A percentile compares a stretch with the other conserved stretches of the same genome.
phyloP scores from a whole-genome alignment of 495 filamentous ascomycete species.

The Cercophora samala region DNA sequence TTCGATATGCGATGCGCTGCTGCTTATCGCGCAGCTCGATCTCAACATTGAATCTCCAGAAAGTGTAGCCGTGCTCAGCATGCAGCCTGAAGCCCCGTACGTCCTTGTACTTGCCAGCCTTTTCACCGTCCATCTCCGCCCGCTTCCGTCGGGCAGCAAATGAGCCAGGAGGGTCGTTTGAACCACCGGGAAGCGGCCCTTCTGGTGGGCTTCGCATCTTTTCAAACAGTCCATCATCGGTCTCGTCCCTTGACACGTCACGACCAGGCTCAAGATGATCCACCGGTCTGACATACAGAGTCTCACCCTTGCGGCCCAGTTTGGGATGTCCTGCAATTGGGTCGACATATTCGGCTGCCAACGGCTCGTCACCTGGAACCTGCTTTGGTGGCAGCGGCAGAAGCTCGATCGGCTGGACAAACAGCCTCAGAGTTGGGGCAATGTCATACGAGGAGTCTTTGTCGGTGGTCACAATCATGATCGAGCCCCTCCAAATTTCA shows the following conservation, averaged over 20 bases:
- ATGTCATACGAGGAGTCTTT: constrained; percentile 75
- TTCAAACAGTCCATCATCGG: constrained; percentile 79
- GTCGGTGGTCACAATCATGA: constrained; percentile 92
- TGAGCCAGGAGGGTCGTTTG: constrained; percentile 40
- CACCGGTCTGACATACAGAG: constrained; percentile 80
- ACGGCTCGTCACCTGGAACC: constrained; percentile 59
- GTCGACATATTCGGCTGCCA: constrained; percentile 81
- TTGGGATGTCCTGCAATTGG: constrained; percentile 85
- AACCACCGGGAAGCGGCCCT: constrained; percentile 28
- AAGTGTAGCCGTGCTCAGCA: constrained; percentile 81
- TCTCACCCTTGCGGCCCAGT: constrained; percentile 71
- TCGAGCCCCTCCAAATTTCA: constrained; percentile 86
- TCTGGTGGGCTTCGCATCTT: constrained; percentile 42
- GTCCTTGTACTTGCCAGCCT: constrained; percentile 69
- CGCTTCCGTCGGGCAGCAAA: constrained; percentile 48
- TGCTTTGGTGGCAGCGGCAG: constrained; percentile 75
- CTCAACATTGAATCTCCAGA: constrained; percentile 95
- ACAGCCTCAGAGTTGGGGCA: constrained; percentile 72
- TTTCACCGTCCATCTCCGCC: constrained; percentile 64
- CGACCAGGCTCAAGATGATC: constrained; percentile 69
- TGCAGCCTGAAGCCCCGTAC: constrained; percentile 79
- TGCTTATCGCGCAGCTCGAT: constrained; percentile 75
- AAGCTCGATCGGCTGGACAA: constrained; percentile 80
- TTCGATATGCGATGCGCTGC: constrained; percentile 87
- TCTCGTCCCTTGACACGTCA: constrained; percentile 72